These are phyloP conservation scores for Fusarium concolor DNA, from an alignment of 2,329 filamentous ascomycete species.

Conservation along the genomic window DNA sequence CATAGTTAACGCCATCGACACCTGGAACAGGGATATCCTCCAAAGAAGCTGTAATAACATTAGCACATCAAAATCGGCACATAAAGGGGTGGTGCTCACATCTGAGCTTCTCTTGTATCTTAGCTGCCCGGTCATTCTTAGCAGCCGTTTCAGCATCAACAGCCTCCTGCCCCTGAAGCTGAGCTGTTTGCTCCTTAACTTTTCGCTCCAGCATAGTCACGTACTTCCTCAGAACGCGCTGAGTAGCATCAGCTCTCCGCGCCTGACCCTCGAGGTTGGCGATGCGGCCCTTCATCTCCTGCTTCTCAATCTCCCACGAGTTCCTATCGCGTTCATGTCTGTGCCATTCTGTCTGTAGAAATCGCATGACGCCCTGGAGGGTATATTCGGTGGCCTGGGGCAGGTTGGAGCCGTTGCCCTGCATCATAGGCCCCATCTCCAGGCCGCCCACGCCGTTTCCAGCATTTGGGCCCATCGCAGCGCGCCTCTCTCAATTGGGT, in stretches of 20 bases:
- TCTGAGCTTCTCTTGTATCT: constrained; percentile 68
- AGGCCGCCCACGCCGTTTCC: constrained; percentile 60
- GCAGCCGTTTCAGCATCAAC: constrained; percentile 56
- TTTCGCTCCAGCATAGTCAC: constrained; percentile 90
- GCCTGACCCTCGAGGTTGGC: constrained; percentile 92
- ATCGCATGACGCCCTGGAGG: constrained; percentile 91
- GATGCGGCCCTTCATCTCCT: constrained; percentile 98
- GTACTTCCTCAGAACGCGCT: constrained; percentile 90
- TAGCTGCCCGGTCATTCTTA: constrained; percentile 64
- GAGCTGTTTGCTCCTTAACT: constrained; percentile 82
- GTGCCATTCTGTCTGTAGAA: constrained; percentile 99
- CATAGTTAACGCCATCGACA: constrained; percentile 60
- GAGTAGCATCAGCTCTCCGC: constrained; percentile 85
- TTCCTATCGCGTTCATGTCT: constrained; percentile 97
- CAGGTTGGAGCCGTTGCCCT: constrained; percentile 60
- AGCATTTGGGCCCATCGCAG: constrained; percentile 57
- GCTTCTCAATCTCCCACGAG: constrained; percentile 98
- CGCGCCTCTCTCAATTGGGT: constrained; percentile 51
- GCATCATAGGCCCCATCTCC: constrained; percentile 60
- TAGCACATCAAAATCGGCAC: constrained; percentile 13
- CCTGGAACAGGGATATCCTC: constrained; percentile 59
- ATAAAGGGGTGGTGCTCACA: constrained; percentile 54
- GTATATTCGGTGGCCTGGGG: constrained; percentile 72
- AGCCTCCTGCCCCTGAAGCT: constrained; percentile 65
- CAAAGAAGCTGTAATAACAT: constrained; percentile 52